Evolutionary conservation across 441 rosid genomes (phyloP).

Genomic region (Viola pubescens): DNA sequence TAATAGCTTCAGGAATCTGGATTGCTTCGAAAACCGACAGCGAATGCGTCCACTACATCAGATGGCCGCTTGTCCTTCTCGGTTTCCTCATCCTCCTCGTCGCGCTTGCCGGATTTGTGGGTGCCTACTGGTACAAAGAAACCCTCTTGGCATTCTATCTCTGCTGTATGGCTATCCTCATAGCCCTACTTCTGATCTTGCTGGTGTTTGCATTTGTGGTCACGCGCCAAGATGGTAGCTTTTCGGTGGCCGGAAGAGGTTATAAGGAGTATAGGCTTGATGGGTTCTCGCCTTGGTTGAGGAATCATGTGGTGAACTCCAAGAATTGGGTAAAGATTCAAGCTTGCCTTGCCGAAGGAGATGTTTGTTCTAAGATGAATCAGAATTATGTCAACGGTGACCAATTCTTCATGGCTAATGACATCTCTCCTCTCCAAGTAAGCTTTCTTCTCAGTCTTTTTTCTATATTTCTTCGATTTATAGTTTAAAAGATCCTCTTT

Average conservation of each 20-base stretch:
- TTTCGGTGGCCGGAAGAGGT: slow-evolving; percentile 33
- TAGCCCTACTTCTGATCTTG: slow-evolving; percentile 59
- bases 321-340: slow-evolving; percentile 55
- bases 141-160: slow-evolving; percentile 70
- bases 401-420: slow-evolving; percentile 47
- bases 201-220: slow-evolving; percentile 77
- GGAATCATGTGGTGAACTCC: slow-evolving; percentile 42
- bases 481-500: no score
- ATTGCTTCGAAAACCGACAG: slow-evolving; percentile 73
- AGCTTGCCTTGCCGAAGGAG: slow-evolving; percentile 60
- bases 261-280: slow-evolving; percentile 57
- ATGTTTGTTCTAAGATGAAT: slow-evolving; percentile 51
- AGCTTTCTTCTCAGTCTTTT: slow-evolving; percentile 8
- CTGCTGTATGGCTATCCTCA: slow-evolving; percentile 69
- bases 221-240: slow-evolving; percentile 65
- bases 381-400: slow-evolving; percentile 47
- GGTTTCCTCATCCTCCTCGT: slow-evolving; percentile 59
- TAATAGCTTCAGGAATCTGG: slow-evolving; percentile 84
- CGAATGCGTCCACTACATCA: slow-evolving; percentile 63
- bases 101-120: slow-evolving; percentile 76
- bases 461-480: no score
- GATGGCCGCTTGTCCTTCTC: slow-evolving; percentile 74
- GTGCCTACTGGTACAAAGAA: slow-evolving; percentile 77
- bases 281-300: slow-evolving; percentile 71
- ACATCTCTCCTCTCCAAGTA: slow-evolving; percentile 75